Conservation (phyloP, 2,329 filamentous ascomycete genomes). For the Rutstroemia sydowiana region DNA sequence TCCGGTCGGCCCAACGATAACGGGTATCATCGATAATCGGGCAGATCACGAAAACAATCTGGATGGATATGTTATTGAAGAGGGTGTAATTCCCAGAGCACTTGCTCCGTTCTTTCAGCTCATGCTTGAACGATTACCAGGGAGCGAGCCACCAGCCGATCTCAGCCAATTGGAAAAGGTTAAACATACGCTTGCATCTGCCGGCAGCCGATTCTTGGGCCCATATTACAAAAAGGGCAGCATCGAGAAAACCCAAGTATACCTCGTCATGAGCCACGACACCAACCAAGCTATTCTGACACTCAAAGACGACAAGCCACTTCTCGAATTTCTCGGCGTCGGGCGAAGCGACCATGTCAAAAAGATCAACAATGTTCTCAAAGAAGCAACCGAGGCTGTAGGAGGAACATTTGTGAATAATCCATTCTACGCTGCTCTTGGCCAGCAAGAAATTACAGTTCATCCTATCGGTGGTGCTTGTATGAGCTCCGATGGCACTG, state of each 20-base stretch:
- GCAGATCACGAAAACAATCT: constrained; percentile 44
- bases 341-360: constrained; percentile 48
- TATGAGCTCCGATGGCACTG: constrained; percentile 53
- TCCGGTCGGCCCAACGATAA: constrained; percentile 56
- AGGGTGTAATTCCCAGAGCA: constrained; percentile 53
- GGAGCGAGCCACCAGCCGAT: constrained; percentile 34
- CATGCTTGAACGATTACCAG: constrained; percentile 48
- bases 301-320: constrained; percentile 51
- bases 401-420: constrained; percentile 54
- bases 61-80: constrained; percentile 57
- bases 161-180: constrained; percentile 36
- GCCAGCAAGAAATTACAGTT: constrained; percentile 53
- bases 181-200: constrained; percentile 40
- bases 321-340: constrained; percentile 53
- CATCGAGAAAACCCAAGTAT: constrained; percentile 53
- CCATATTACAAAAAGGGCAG: constrained; percentile 50
- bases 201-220: constrained; percentile 49
- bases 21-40: constrained; percentile 53
- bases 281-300: constrained; percentile 51
- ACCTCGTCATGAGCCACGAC: constrained; percentile 41
- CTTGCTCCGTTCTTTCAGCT: constrained; percentile 48
- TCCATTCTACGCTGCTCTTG: constrained; percentile 49
- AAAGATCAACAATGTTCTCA: constrained; percentile 44
- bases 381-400: constrained; percentile 47
- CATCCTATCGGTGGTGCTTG: constrained; percentile 60